phyloP scores from a whole-genome alignment of 1,284 basidiomycete genomes.

The Polyporus tsugae region DNA sequence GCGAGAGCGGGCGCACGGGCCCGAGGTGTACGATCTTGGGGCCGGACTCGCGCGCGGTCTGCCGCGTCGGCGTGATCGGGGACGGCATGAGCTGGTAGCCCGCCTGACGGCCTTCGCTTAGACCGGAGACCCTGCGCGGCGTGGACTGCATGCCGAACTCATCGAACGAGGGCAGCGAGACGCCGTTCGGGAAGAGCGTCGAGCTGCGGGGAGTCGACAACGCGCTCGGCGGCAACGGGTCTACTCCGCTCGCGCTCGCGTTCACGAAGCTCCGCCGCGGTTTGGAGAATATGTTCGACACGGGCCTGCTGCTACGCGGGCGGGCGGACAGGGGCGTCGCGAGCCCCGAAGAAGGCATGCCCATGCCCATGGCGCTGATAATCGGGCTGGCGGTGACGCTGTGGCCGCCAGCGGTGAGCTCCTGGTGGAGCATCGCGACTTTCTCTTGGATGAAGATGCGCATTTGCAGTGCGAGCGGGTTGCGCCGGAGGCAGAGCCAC shows the following conservation, averaged over 20 bases:
- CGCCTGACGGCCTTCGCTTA: constrained; percentile 45
- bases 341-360: constrained; percentile 27
- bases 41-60: constrained; percentile 42
- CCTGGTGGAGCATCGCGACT: constrained; percentile 57
- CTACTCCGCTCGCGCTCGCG: constrained; percentile 30
- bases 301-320: constrained; percentile 44
- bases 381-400: constrained; percentile 18
- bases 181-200: constrained; percentile 47
- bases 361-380: constrained; percentile 16
- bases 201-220: constrained; percentile 61
- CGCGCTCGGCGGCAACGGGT: constrained; percentile 41
- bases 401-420: constrained; percentile 45
- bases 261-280: constrained; percentile 50
- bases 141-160: constrained; percentile 38
- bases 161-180: constrained; percentile 38
- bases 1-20: constrained; percentile 51
- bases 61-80: constrained; percentile 45
- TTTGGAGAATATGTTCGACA: constrained; percentile 55
- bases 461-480: constrained; percentile 71
- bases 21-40: constrained; percentile 71
- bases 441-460: constrained; percentile 71
- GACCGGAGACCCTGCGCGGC: constrained; percentile 26
- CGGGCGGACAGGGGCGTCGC: constrained; percentile 22
- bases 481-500: constrained; percentile 68
- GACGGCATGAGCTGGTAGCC: constrained; percentile 52